Evolutionary conservation across 2,329 filamentous ascomycete species (phyloP), one percentile per base, ranked within the genome.

Genomic region (Fusarium sp.): DNA sequence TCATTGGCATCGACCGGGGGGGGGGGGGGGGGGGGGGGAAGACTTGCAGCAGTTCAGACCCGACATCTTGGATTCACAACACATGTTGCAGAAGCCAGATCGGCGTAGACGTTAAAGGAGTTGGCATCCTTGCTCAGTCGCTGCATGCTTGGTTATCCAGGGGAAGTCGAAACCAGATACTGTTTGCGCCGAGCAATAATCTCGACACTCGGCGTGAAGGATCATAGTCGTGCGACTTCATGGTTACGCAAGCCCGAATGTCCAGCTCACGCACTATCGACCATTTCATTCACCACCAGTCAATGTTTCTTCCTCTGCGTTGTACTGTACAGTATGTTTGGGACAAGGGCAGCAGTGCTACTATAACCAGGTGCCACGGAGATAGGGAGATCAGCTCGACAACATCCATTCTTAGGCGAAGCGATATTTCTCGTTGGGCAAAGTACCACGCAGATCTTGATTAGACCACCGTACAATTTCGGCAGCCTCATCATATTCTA

Each of bases 31-130:
- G n/a, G 34, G 34, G 18, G 54, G 34, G 18, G 24, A 45, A 38
- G 30, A 27, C 44, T 69, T 53, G 55, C 46, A 51, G 22, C 52
- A 55, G 66, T 58, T 63, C 47, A 68, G 65, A 71, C 60, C 68
- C 66, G 63, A 59, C 32, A 54, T 27, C 29, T 40, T 65, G 69
- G 62, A 51, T 66, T 58, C 40, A 49, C 47, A 53, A 32, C 43
- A 53, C 56, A 70, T 64, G 9, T 52, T 47, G 25, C 25, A 53
- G 43, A 53, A 50, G 54, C 47, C 59, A 53, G 44, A 46, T 60
- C 66, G 66, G 51, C 51, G 66, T 47, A 30, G 46, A 60, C 56
- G 58, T 52, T 56, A 61, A 38, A 30, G 55, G 59, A 25, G 14
- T 27, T 18, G 27, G n/a, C 34, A 27, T 38, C 42, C 11, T 29